Evolutionary conservation across 257 asterid species (phyloP).

Genomic region (Jacaranda copaia): DNA sequence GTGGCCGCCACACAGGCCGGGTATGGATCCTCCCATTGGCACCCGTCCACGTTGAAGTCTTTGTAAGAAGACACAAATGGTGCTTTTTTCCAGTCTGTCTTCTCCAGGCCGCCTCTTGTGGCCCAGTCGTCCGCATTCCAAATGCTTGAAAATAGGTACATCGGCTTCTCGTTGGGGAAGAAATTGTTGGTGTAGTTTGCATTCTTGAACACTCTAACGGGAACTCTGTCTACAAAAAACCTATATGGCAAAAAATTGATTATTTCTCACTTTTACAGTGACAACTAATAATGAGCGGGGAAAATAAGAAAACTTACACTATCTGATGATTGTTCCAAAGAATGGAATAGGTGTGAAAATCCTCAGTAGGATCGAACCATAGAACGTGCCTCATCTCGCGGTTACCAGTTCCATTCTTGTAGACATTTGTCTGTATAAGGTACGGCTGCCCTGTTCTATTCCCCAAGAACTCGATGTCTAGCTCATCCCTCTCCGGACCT

Average conservation of each 20-base stretch:
- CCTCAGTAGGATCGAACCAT: slow-evolving; percentile 94
- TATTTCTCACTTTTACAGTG: too few species aligned
- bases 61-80: slow-evolving; percentile 92
- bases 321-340: slow-evolving; percentile 87
- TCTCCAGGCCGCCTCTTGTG: slow-evolving; percentile 91
- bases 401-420: slow-evolving; percentile 89
- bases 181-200: slow-evolving; percentile 90
- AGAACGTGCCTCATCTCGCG: slow-evolving; percentile 91
- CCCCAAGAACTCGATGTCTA: slow-evolving; percentile 96
- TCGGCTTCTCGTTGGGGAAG: slow-evolving; percentile 85
- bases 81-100: slow-evolving; percentile 88
- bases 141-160: slow-evolving; percentile 92
- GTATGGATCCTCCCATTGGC: slow-evolving; percentile 89
- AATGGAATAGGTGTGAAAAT: slow-evolving; percentile 77
- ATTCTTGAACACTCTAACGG: slow-evolving; percentile 85
- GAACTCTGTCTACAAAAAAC: slow-evolving; percentile 77
- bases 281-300: neutral
- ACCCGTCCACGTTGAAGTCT: slow-evolving; percentile 76
- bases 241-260: slow-evolving; percentile 42
- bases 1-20: slow-evolving; percentile 89
- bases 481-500: slow-evolving; percentile 89
- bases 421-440: slow-evolving; percentile 82
- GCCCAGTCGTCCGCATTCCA: slow-evolving; percentile 99
- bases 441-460: slow-evolving; percentile 91
- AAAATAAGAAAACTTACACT: slow-evolving; percentile 52